Percentiles rank a stretch among this genome's conserved stretches.
phyloP scores from a whole-genome alignment of 495 filamentous ascomycete genomes.

The Trypethelium eluteriae region DNA sequence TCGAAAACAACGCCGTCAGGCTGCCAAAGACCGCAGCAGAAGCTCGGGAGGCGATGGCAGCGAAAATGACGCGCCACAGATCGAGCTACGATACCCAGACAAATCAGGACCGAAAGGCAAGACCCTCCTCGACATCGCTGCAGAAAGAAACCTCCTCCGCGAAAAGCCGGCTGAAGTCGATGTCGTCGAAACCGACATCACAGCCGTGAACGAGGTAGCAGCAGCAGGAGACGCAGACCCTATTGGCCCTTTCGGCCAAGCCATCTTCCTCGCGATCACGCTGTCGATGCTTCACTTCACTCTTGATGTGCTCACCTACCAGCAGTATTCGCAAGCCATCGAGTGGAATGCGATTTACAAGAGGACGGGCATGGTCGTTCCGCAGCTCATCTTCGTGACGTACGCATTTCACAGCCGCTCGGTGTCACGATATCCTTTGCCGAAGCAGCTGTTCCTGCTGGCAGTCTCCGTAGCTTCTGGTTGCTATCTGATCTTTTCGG shows the following conservation, averaged over 20 bases:
- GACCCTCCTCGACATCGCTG: slow-evolving; percentile 60
- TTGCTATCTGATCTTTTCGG: slow-evolving; percentile 69
- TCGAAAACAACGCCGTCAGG: slow-evolving; percentile 39
- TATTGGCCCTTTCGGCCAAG: slow-evolving; percentile 50
- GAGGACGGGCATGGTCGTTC: slow-evolving; percentile 44
- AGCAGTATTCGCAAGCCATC: slow-evolving; percentile 75
- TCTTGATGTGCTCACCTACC: slow-evolving; percentile 80
- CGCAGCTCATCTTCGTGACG: slow-evolving; percentile 54
- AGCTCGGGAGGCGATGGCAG: too few species aligned
- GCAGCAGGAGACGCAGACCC: slow-evolving; percentile 30
- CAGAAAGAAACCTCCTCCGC: slow-evolving; percentile 48
- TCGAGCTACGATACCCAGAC: slow-evolving; percentile 55
- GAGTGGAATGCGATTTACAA: slow-evolving; percentile 49
- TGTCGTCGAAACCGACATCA: slow-evolving; percentile 20
- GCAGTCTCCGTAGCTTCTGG: slow-evolving; percentile 49
- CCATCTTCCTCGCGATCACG: slow-evolving; percentile 61
- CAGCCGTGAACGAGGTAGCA: slow-evolving; percentile 19
- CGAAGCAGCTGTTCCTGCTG: slow-evolving; percentile 58
- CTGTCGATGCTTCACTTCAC: slow-evolving; percentile 78
- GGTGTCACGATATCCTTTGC: slow-evolving; percentile 24
- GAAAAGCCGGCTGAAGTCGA: slow-evolving; percentile 33
- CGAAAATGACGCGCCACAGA: slow-evolving; percentile 24
- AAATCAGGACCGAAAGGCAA: slow-evolving; percentile 44
- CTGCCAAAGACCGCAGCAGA: slow-evolving; percentile 13
- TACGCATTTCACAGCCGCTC: slow-evolving; percentile 49